A percentile compares a stretch with the other conserved stretches of the same genome.
phyloP scores from a whole-genome alignment of 148 eudicot genomes.

The Camellia sinensis region DNA sequence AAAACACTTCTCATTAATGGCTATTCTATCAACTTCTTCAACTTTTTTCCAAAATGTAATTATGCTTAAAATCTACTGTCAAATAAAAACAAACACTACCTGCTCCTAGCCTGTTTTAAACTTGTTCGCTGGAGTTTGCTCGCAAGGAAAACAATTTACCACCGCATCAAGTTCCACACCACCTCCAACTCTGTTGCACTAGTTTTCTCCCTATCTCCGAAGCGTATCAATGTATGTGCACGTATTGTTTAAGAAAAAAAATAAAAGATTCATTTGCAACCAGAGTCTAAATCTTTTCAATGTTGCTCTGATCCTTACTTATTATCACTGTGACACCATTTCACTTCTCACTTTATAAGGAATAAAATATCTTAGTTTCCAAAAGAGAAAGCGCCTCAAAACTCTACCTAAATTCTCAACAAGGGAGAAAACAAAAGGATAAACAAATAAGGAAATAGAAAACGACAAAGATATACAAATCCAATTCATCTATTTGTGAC shows the following conservation, averaged over 20 bases:
- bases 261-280: not conserved
- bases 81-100: too few species aligned
- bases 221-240: not conserved
- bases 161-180: not conserved
- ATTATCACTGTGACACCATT: not conserved
- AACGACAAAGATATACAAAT: not conserved
- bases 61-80: too few species aligned
- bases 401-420: conserved; percentile 3
- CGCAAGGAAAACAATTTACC: not conserved
- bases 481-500: not conserved
- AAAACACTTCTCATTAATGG: too few species aligned
- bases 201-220: not conserved
- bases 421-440: not conserved
- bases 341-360: not conserved
- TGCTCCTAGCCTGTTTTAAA: too few species aligned
- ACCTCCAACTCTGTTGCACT: not conserved
- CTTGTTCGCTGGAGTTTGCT: too few species aligned
- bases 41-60: too few species aligned
- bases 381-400: not conserved
- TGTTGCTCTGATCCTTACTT: not conserved
- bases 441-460: not conserved
- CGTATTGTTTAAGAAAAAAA: not conserved
- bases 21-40: too few species aligned
- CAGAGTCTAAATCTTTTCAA: not conserved
- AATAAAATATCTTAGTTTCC: not conserved